Evolutionary conservation across 2,329 filamentous ascomycete genomes (phyloP).

Genomic region (Neofusicoccum umdonicola): DNA sequence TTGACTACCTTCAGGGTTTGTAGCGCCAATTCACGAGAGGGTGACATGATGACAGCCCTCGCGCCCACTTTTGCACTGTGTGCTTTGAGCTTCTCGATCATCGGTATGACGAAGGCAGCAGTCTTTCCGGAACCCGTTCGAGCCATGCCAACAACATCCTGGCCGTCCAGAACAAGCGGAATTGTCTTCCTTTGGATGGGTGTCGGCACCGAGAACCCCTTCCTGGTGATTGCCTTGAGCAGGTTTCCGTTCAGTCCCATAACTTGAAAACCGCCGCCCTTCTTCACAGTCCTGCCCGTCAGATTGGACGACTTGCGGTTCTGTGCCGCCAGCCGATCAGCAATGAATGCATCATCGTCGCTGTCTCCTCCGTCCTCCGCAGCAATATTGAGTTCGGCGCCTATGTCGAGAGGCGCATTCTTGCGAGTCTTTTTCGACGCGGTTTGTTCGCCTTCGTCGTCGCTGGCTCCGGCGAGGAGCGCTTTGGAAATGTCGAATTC

Average conservation of each 20-base stretch:
- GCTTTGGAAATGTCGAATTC: conserved; percentile 86
- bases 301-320: conserved; percentile 82
- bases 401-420: conserved; percentile 24
- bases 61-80: conserved; percentile 86
- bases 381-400: conserved; percentile 39
- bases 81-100: conserved; percentile 89
- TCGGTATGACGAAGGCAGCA: conserved; percentile 94
- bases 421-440: conserved; percentile 21
- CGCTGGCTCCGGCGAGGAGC: conserved; percentile 62
- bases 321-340: conserved; percentile 77
- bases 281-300: conserved; percentile 85
- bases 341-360: conserved; percentile 85
- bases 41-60: conserved; percentile 83
- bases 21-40: conserved; percentile 88
- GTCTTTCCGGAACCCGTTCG: conserved; percentile 99
- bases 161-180: conserved; percentile 80
- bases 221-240: conserved; percentile 85
- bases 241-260: conserved; percentile 85
- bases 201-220: conserved; percentile 93
- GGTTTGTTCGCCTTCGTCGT: conserved; percentile 42
- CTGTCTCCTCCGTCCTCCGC: conserved; percentile 55
- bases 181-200: conserved; percentile 98
- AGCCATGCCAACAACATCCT: conserved; percentile 99
- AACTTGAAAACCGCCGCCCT: conserved; percentile 92
- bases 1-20: conserved; percentile 97